Base-by-base conservation (phyloP, 441 rosid species). In the Pelargonium citronellum region DNA sequence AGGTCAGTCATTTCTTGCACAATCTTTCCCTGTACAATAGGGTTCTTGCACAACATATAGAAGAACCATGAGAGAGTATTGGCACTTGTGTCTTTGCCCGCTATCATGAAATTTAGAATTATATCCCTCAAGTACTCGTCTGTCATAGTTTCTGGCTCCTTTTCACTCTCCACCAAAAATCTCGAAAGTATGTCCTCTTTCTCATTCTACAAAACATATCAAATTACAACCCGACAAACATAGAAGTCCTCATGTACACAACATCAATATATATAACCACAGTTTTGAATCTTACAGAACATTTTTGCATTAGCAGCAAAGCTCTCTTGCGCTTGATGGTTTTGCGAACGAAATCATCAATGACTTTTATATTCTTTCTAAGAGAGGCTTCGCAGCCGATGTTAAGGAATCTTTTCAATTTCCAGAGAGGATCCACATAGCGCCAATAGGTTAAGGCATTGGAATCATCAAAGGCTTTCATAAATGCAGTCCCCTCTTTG, bases 61-160 rank as follows among this genome's bases (percentile, higher is more conserved):
- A 89, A 69, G 84, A 91, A 86, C 97, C 95, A 93, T 3, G 89
- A 83, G 19, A 93, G 83, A 6, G 92, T 74, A 61, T 74, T 83
- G 30, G 94, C 96, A n/a, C 77, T 81, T 7, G 92, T 74, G 68
- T 92, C 98, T 76, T 89, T 92, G 13, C 97, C 97, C 2, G 96
- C 92, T 0, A 91, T 74, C 85, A 85, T 82, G 30, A 89, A 92
- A 69, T 78, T 92, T 69, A 89, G 70, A 51, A 91, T 91, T 57
- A 91, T 86, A 67, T 92, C 98, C 17, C 92, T 84, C 64, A 92
- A 47, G 71, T 86, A 89, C 67, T 78, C 71, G 39, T 90, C 93
- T 11, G 80, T 85, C 93, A 87, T 86, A 0, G 60, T 74, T 69
- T 77, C 81, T 0, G 90, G 87, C 58, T 87, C 84, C 76, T 81